These are phyloP conservation scores for Lactuca saligna DNA, from an alignment of 129 eudicot genomes.

Conservation along the genomic window DNA sequence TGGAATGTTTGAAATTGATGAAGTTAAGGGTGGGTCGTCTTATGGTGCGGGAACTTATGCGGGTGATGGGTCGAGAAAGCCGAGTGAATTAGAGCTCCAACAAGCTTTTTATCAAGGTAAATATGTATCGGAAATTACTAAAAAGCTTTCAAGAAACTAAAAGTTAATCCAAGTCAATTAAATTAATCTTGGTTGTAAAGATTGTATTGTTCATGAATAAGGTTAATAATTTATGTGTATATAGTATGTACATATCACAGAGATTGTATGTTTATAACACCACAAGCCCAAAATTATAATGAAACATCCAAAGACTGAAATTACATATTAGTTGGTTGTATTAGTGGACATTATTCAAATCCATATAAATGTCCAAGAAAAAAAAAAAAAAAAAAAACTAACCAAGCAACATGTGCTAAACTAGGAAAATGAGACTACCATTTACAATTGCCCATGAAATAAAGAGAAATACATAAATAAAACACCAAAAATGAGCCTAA, in stretches of 20 bases:
- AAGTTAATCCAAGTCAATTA: neutral
- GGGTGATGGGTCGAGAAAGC: conserved; percentile 74
- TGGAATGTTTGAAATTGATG: conserved; percentile 79
- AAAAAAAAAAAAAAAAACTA: neutral
- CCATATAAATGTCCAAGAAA: neutral
- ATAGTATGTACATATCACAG: neutral
- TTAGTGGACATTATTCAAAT: no score
- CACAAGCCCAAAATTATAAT: no score
- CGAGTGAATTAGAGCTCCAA: conserved; percentile 69
- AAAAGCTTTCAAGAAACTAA: conserved; percentile 52
- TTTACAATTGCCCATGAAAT: conserved; percentile 24
- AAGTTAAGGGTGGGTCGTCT: conserved; percentile 81
- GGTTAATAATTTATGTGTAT: neutral
- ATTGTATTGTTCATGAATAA: neutral
- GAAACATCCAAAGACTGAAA: no score
- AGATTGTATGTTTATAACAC: no score
- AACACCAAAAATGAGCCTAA: conserved; percentile 22
- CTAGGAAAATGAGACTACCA: conserved; percentile 1
- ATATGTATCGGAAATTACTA: conserved; percentile 69
- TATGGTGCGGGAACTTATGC: conserved; percentile 92
- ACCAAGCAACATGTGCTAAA: neutral
- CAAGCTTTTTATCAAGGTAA: conserved; percentile 89
- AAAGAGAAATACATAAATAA: conserved; percentile 1
- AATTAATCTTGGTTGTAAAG: neutral
- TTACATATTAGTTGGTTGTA: no score